Base-by-base conservation (phyloP, 495 filamentous ascomycete genomes). In the Darksidea phi region DNA sequence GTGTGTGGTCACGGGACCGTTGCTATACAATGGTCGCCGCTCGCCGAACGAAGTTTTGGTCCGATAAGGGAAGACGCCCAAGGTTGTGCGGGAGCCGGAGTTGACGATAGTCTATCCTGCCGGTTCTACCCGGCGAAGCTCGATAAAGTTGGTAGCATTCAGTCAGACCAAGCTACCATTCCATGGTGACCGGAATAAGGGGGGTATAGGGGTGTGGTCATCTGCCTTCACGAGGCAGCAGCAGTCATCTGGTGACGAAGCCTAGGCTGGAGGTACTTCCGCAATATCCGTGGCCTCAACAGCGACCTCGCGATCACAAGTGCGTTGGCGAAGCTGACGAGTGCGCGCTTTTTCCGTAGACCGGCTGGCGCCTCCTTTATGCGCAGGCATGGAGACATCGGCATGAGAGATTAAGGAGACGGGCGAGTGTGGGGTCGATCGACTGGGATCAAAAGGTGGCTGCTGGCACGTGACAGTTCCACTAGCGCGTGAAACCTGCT, bases 291-390 rank as follows among this genome's bases (percentile, higher is more conserved):
- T 4, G 28, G 10, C 28, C 28, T 4, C 28, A 32, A 32, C 28
- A 10, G 3, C 28, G 10, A 32, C 28, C 4, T 32, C 28, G 28
- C 28, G 28, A 32, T 32, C 28, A 32, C 28, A 10, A 3, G 41
- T 13, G 41, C 41, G 41, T 15, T 43, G 41, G 13, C 5, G 46
- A 48, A 23, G 17, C 5, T n/a, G 17, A 5, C 12, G 49, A 52
- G 26, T 24, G 24, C 6, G 15, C 23, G 49, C 49, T 52, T 52
- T 3, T 34, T 15, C 6, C 45, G 23, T 24, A 20, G n/a, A 43
- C 18, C 32, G 12, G 18, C n/a, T 7, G 43, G 15, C 13, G 21
- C 37, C 58, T 41, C 58, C 58, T 61, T 61, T 61, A 54, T 61
- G 58, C 57, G 38, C 18, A 41, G 47, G 34, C 36, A 28, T 38